These are phyloP conservation scores for Clonostachys rosea DNA, from an alignment of 2,329 filamentous ascomycete genomes.

Conservation along the genomic window DNA sequence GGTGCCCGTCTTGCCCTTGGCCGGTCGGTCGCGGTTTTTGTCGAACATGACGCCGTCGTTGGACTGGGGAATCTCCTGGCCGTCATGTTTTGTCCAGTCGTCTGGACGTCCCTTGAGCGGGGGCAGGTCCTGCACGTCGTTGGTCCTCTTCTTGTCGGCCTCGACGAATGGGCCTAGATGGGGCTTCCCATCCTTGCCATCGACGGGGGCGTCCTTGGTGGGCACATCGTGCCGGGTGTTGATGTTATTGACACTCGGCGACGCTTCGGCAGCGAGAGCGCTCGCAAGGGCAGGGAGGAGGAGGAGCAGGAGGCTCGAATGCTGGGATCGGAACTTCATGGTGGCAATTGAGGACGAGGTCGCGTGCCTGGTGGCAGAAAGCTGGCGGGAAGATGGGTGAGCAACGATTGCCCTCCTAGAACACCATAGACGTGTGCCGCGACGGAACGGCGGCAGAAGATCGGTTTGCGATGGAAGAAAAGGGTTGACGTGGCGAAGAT, in stretches of 20 bases:
- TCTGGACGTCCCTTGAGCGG: constrained; percentile 42
- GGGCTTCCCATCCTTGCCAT: constrained; percentile 90
- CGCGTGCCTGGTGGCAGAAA: too few species aligned
- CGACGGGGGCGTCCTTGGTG: constrained; percentile 78
- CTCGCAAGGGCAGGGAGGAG: constrained; percentile 51
- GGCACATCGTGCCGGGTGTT: constrained; percentile 27
- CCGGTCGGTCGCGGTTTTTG: constrained; percentile 68
- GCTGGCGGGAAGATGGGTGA: too few species aligned
- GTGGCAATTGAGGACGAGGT: constrained; percentile 10
- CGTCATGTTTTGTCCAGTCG: constrained; percentile 50
- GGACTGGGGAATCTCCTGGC: constrained; percentile 55
- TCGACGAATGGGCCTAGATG: constrained; percentile 80
- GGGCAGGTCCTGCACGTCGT: constrained; percentile 31
- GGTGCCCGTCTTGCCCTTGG: constrained; percentile 82
- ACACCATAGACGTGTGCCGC: too few species aligned
- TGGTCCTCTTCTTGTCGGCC: constrained; percentile 30
- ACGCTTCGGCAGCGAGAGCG: constrained; percentile 26
- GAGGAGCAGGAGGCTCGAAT: constrained; percentile 54
- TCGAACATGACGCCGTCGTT: constrained; percentile 93
- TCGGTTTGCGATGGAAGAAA: too few species aligned
- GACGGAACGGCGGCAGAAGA: too few species aligned
- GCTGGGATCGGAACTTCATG: constrained; percentile 56
- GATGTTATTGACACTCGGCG: constrained; percentile 9
- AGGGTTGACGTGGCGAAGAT: too few species aligned
- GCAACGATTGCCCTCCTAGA: too few species aligned